Evolutionary conservation across 2,329 filamentous ascomycete species (phyloP), one percentile per base, ranked within the genome.

Genomic region (Stachybotrys echinatus): DNA sequence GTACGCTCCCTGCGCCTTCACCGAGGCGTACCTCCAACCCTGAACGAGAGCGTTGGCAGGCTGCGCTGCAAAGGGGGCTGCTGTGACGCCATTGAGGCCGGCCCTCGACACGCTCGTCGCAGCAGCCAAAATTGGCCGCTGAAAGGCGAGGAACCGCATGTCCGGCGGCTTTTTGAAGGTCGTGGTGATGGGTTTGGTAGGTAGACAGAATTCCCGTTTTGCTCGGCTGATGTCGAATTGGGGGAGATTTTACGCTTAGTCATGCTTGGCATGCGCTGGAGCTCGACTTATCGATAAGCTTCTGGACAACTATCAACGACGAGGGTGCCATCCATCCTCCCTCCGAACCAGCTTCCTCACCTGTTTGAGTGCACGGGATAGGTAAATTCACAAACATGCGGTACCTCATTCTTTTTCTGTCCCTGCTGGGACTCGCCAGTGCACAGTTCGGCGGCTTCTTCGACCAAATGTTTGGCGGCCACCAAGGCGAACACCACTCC

Each of bases 381-480:
- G n/a, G n/a, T n/a, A n/a, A n/a, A n/a, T n/a, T n/a, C n/a, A n/a
- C n/a, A 56, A 65, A 51, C 21, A 70, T 70, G 67, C 62, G 58
- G 14, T 55, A 61, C 37, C 46, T 69, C 14, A 42, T 78, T 47
- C 59, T 78, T 42, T 57, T 83, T 19, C 65, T 90, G 17, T 72
- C 88, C 46, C 67, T 90, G 23, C 64, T 89, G 52, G 71, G 81
- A 54, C 69, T 81, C 17, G 83, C 77, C 4, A 74, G 79, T 50
- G 89, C 89, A 12, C 92, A 97, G 71, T 97, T 97, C 69, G 87
- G 89, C 65, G 60, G 64, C 55, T 96, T 99, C 80, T 99, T 97
- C 72, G 92, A 96, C 67, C 90, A 97, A 62, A 96, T 97, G 89
- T 97, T 99, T 68, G 80, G 83, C 59, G 66, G 64, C 43, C 63